These are phyloP conservation scores for Lunularia cruciata DNA, from an alignment of 225 moss, liverwort and hornwort genomes.

Conservation along the genomic window DNA sequence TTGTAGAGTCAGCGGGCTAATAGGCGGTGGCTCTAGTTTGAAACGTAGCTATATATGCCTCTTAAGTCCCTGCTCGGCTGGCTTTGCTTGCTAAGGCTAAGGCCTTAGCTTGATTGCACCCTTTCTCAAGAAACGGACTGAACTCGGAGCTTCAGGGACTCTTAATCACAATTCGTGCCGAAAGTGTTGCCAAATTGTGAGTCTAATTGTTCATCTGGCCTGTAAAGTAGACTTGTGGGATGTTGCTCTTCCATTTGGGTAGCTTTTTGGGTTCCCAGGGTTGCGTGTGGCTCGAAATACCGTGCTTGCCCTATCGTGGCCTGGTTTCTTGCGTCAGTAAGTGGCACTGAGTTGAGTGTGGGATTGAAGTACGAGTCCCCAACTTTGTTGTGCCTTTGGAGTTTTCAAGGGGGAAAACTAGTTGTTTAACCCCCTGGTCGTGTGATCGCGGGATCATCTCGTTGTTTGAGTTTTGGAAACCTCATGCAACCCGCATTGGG, in stretches of 20 bases:
- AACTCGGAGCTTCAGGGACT: not conserved
- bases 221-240: not conserved
- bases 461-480: conserved; percentile 1
- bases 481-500: conserved; percentile 29
- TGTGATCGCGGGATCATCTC: not conserved
- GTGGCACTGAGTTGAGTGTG: not conserved
- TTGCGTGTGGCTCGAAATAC: not conserved
- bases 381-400: not conserved
- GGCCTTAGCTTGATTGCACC: too few species aligned
- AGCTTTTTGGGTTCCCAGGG: not conserved
- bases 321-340: not conserved
- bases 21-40: too few species aligned
- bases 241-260: not conserved
- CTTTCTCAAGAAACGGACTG: conserved; percentile 6
- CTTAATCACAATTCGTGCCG: conserved; percentile 6
- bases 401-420: too few species aligned
- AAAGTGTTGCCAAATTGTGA: not conserved
- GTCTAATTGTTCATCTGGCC: not conserved
- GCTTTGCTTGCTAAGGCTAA: too few species aligned
- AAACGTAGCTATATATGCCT: too few species aligned
- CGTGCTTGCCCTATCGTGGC: conserved; percentile 10
- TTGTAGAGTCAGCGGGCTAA: too few species aligned
- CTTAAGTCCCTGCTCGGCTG: too few species aligned
- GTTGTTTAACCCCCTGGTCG: not conserved
- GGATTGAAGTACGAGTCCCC: not conserved